Percentiles rank a stretch among this genome's conserved stretches.
Conservation (phyloP, 495 filamentous ascomycete species). For the Penicillium dipodomyicola region DNA sequence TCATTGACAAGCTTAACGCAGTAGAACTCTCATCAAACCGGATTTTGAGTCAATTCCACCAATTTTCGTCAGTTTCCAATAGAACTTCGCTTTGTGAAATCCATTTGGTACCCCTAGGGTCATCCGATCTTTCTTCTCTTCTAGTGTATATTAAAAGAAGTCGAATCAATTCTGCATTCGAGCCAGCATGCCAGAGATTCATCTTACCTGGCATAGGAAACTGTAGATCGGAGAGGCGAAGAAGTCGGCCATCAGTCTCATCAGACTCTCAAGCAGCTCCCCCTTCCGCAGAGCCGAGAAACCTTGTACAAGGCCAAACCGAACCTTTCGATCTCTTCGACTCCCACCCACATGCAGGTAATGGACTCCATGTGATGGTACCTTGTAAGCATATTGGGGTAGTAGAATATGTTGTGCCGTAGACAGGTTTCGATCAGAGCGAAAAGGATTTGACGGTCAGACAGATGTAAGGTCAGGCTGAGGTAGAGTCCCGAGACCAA, state of each 20-base stretch:
- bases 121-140: neutral
- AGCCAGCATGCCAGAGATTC: neutral
- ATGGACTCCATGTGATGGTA: neutral
- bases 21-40: too few relatives aligned
- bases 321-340: conserved; percentile 23
- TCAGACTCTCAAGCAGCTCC: neutral
- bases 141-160: neutral
- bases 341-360: conserved; percentile 15
- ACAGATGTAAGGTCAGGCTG: neutral
- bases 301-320: conserved; percentile 1
- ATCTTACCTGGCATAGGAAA: neutral
- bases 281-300: neutral
- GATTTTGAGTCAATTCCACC: neutral
- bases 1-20: too few relatives aligned
- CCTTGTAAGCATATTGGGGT: neutral
- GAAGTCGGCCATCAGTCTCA: neutral
- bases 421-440: neutral
- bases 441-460: neutral
- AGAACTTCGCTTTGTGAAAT: neutral
- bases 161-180: neutral
- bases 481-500: neutral
- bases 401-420: neutral
- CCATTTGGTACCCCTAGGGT: neutral
- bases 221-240: neutral
- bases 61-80: neutral